Evolutionary conservation across 139 green algal species (phyloP), one percentile per base, ranked within the genome.

Genomic region (Dunaliella sp.): DNA sequence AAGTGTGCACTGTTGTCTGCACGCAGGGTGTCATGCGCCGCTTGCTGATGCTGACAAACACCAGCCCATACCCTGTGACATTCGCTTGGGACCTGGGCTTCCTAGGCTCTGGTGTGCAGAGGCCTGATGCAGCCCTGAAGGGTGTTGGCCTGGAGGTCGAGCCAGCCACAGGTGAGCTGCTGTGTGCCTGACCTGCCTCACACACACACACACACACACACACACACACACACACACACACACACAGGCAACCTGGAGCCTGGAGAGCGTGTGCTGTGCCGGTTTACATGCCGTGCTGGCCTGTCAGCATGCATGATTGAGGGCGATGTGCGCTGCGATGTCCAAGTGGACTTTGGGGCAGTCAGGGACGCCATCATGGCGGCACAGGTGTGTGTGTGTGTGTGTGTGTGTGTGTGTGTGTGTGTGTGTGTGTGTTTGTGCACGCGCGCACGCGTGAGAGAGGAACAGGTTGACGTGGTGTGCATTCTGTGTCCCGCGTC

Each of bases 1-100:
- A n/a, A n/a, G n/a, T n/a, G n/a, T n/a, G n/a, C n/a, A n/a, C n/a
- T n/a, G n/a, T n/a, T n/a, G n/a, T n/a, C n/a, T 65, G 48, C 48
- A 26, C 48, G 7, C 48, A 65, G 48, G 48, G 48, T 16, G 16
- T 65, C 48, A 65, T 65, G 48, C 74, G 88, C 30, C 88, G 86
- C 28, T 57, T 91, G 65, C n/a, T 89, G 34, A 76, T 89, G 59
- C 84, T 91, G 36, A 91, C 86, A 57, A 91, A 91, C 84, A 91
- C 84, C 65, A 85, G 83, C 80, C 73, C 65, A 3, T 91, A 90
- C 86, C 88, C 88, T 2, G 57, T 91, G 32, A 57, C 83, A 36
- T 91, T 87, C 65, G 77, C 83, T 1, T 91, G 88, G 88, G 86
- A 89, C 37, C 81, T 90, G 26, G 80, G 85, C 28, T 30, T 83